Percentiles rank a stretch among this genome's conserved stretches.
Conservation (phyloP, 768 basidiomycete genomes). For the Termitomyces sp. region DNA sequence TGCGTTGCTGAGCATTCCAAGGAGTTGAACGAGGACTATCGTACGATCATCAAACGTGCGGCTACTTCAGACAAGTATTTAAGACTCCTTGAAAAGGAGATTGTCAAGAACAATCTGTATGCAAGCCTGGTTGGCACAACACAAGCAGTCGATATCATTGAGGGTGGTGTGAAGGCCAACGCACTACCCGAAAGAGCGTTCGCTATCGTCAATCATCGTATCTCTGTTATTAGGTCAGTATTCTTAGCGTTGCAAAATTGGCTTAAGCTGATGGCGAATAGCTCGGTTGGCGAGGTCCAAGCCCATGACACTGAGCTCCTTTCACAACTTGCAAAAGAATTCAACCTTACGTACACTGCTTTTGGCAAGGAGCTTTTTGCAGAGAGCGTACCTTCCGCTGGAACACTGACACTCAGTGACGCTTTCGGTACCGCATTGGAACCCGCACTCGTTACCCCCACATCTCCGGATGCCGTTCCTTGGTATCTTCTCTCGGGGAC, state of each 20-base stretch:
- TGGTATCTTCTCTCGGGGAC: slow-evolving; percentile 60
- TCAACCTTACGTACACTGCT: slow-evolving; percentile 58
- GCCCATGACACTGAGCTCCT: slow-evolving; percentile 46
- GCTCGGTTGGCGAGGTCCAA: slow-evolving; percentile 45
- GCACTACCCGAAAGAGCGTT: slow-evolving; percentile 75
- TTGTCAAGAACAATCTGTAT: slow-evolving; percentile 37
- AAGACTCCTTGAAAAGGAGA: slow-evolving; percentile 45
- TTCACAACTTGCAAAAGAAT: slow-evolving; percentile 43
- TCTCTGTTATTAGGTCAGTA: slow-evolving; percentile 56
- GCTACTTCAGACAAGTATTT: slow-evolving; percentile 50
- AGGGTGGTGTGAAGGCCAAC: slow-evolving; percentile 72
- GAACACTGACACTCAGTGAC: slow-evolving; percentile 51
- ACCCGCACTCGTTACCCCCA: slow-evolving; percentile 66
- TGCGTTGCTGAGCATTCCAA: slow-evolving; percentile 67
- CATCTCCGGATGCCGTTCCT: slow-evolving; percentile 39
- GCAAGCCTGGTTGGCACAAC: slow-evolving; percentile 64
- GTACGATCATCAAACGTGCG: slow-evolving; percentile 47
- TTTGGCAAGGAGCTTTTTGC: slow-evolving; percentile 47
- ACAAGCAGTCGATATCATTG: slow-evolving; percentile 72
- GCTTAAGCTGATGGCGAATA: slow-evolving; percentile 12
- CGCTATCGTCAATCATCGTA: slow-evolving; percentile 72
- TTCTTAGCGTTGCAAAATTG: background rate
- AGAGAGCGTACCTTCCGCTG: slow-evolving; percentile 33
- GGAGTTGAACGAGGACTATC: slow-evolving; percentile 46
- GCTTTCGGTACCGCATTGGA: slow-evolving; percentile 52